phyloP scores from a whole-genome alignment of 2,329 filamentous ascomycete genomes.

The Coleophoma crateriformis region DNA sequence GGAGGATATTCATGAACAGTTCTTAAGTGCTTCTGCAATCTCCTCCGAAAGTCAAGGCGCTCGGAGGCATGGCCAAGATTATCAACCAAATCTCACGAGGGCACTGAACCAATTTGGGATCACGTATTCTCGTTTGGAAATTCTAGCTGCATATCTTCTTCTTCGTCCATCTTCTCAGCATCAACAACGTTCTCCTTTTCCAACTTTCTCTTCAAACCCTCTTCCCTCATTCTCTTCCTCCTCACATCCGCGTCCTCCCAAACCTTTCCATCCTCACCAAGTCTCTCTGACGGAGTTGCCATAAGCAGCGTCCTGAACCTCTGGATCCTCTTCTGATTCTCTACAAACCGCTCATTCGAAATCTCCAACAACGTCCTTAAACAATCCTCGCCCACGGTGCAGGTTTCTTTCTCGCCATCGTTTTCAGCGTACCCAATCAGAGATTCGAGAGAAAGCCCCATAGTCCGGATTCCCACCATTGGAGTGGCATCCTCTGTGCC shows the following conservation, averaged over 20 bases:
- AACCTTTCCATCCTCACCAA: constrained; percentile 20
- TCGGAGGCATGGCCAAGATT: no score
- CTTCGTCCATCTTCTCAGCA: not conserved
- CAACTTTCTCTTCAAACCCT: constrained; percentile 47
- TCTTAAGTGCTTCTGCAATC: no score
- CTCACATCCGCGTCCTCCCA: constrained; percentile 51
- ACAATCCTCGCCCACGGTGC: constrained; percentile 61
- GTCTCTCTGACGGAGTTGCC: constrained; percentile 4
- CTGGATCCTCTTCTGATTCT: constrained; percentile 63
- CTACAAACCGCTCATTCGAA: constrained; percentile 67
- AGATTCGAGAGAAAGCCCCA: constrained; percentile 76
- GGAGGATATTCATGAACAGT: no score
- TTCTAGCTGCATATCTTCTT: constrained; percentile 1
- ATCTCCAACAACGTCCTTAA: constrained; percentile 62
- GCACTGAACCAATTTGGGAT: not conserved
- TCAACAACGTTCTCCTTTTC: constrained; percentile 2
- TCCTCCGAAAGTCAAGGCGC: no score
- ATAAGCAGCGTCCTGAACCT: constrained; percentile 48
- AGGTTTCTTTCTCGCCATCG: constrained; percentile 32
- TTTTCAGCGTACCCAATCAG: constrained; percentile 57
- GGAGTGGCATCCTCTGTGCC: constrained; percentile 41
- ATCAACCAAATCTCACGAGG: no score
- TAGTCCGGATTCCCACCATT: constrained; percentile 80
- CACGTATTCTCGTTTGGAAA: not conserved
- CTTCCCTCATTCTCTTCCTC: constrained; percentile 49